Base-by-base conservation (phyloP, 352 stramenopile genomes). In the Globisporangium rhizosaccharum region DNA sequence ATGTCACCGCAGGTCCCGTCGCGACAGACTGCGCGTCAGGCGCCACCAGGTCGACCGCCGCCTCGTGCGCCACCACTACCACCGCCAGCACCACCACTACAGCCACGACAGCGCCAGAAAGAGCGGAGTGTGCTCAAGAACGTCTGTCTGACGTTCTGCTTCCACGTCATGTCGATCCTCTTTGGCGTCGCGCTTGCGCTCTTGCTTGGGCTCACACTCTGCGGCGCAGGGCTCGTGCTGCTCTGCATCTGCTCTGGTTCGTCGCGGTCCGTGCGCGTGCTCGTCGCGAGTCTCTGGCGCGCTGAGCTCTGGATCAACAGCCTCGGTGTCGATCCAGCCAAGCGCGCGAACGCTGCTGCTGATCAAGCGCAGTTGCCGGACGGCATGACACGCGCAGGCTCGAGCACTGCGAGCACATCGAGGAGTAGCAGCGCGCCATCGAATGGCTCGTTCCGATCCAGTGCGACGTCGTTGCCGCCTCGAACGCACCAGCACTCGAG, bases 271-370 rank as follows among this genome's bases (percentile, higher is more conserved):
- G 59, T 62, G 70, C 65, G 78, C 51, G 57, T 76, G 4, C 67
- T 89, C 50, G 78, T 82, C 11, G 68, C 70, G 42, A 78, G 68
- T 59, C 63, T 89, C 15, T 89, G 79, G 79, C 63, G 74, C 42
- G 70, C 70, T 11, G 79, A 89, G 64, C 68, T 83, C 59, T 63
- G 63, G 20, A 75, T 89, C 55, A 77, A 89, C 60, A 46, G 23
- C 11, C 59, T 68, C 6, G 61, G 59, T 10, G 58, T 70, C 45
- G 65, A 68, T n/a, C 23, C 49, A 23, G 52, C 33, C 30, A 63
- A 61, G 49, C 53, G 54, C 15, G 48, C 48, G 12, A 25, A 36
- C 57, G 69, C 20, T n/a, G 44, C n/a, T 26, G 44, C 44, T 15
- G 10, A 15, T 3, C 6, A 20, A 18, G 44, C 20, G 18, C 44